These are phyloP conservation scores for Microstegium vimineum DNA, from an alignment of 176 grass and related monocot genomes.

Conservation along the genomic window DNA sequence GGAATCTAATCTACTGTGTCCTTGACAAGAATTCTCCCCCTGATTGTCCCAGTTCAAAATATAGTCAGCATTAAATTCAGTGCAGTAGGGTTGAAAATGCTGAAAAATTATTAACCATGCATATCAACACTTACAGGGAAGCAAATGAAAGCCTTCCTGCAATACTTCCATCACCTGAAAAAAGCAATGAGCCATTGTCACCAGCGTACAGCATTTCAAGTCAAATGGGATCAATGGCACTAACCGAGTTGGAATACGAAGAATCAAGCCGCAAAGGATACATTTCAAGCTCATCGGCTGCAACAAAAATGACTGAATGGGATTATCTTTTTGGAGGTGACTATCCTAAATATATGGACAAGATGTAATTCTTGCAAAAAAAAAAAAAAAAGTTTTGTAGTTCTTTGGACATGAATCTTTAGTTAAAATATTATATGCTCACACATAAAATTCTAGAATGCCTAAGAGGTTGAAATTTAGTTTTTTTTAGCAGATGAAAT, in stretches of 20 bases:
- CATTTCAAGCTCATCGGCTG: background rate
- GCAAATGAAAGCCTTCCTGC: constrained; percentile 6
- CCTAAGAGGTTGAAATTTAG: background rate
- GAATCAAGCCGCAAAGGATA: background rate
- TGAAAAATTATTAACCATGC: background rate
- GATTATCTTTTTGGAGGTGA: constrained; percentile 21
- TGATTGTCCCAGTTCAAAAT: background rate
- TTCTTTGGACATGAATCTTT: background rate
- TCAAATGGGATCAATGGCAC: constrained; percentile 22
- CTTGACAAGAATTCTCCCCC: background rate
- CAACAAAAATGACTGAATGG: constrained; percentile 18
- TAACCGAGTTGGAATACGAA: background rate
- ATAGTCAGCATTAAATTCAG: background rate
- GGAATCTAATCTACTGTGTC: background rate
- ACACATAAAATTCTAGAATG: background rate
- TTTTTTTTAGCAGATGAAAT: no score
- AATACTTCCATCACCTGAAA: constrained; percentile 18
- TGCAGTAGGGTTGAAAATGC: background rate
- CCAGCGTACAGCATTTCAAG: constrained; percentile 29
- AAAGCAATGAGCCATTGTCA: background rate
- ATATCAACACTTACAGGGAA: constrained; percentile 27
- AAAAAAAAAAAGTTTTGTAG: background rate
- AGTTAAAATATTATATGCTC: background rate
- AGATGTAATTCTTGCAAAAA: background rate
- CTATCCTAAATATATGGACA: background rate